Evolutionary conservation across 768 basidiomycete species (phyloP).

Genomic region (Amyloporia xantha): DNA sequence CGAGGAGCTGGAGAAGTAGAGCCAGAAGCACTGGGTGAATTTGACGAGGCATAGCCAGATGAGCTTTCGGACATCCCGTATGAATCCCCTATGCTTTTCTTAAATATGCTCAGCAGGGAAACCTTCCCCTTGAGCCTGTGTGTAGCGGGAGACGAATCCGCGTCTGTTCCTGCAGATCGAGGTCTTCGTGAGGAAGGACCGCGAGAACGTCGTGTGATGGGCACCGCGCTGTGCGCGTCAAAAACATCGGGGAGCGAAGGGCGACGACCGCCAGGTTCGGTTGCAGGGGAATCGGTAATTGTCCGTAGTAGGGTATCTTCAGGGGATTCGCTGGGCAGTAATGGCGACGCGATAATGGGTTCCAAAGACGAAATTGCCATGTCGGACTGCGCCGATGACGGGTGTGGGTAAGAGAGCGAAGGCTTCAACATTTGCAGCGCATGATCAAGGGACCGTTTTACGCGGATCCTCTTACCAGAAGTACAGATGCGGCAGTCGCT

Average conservation of each 20-base stretch:
- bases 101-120: conserved; percentile 69
- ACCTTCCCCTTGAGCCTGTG: conserved; percentile 61
- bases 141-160: conserved; percentile 37
- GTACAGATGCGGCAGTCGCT: conserved; percentile 13
- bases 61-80: conserved; percentile 20
- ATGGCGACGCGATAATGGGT: conserved; percentile 1
- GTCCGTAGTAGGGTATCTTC: neutral
- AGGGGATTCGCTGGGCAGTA: neutral
- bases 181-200: conserved; percentile 41
- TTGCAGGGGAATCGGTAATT: conserved; percentile 23
- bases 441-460: conserved; percentile 78
- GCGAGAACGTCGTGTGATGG: conserved; percentile 10
- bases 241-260: conserved; percentile 64
- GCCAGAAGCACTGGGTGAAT: conserved; percentile 15
- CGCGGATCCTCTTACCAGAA: conserved; percentile 41
- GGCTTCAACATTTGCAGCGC: conserved; percentile 43
- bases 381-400: neutral
- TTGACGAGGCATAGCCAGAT: conserved; percentile 14
- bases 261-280: conserved; percentile 33
- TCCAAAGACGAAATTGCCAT: neutral
- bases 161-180: conserved; percentile 65
- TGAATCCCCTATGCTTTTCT: conserved; percentile 41
- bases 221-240: conserved; percentile 19
- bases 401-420: conserved; percentile 21
- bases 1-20: conserved; percentile 14